Evolutionary conservation across 2,329 filamentous ascomycete species (phyloP).

Genomic region (Fusarium buxicola): DNA sequence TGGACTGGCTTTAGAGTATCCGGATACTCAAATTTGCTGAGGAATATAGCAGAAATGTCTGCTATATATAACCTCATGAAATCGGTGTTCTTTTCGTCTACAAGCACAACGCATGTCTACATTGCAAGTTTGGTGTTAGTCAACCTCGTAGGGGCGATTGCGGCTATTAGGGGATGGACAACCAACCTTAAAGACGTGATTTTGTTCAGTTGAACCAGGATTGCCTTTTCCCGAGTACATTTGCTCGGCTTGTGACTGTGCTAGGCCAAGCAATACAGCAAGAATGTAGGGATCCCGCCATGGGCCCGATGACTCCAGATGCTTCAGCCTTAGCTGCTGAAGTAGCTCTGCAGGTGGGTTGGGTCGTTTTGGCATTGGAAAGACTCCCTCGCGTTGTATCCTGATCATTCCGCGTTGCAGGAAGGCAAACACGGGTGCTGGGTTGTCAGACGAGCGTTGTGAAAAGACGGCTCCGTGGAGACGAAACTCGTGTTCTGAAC

Average conservation of each 20-base stretch:
- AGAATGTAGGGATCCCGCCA: conserved; percentile 43
- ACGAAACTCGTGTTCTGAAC: conserved; percentile 35
- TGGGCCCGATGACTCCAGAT: conserved; percentile 33
- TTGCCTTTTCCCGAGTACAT: neutral
- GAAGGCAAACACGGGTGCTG: conserved; percentile 37
- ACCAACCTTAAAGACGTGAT: conserved; percentile 33
- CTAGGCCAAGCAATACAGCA: conserved; percentile 39
- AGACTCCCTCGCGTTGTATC: conserved; percentile 33
- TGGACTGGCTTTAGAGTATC: conserved; percentile 5
- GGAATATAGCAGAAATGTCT: conserved; percentile 27
- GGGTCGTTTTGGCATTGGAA: conserved; percentile 24
- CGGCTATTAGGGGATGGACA: neutral
- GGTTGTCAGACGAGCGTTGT: conserved; percentile 7
- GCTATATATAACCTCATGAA: conserved; percentile 40
- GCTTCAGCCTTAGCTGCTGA: conserved; percentile 32
- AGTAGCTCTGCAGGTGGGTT: conserved; percentile 35
- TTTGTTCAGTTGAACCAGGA: neutral
- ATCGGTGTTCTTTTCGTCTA: conserved; percentile 35
- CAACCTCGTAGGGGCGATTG: neutral
- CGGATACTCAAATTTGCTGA: conserved; percentile 43
- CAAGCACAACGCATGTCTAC: conserved; percentile 33
- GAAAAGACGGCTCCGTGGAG: conserved; percentile 40
- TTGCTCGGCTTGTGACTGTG: conserved; percentile 39
- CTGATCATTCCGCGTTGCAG: conserved; percentile 39
- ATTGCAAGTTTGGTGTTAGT: neutral